These are phyloP conservation scores for Wallacemonas sp. DNA, from an alignment of 208 protist species.

Conservation along the genomic window DNA sequence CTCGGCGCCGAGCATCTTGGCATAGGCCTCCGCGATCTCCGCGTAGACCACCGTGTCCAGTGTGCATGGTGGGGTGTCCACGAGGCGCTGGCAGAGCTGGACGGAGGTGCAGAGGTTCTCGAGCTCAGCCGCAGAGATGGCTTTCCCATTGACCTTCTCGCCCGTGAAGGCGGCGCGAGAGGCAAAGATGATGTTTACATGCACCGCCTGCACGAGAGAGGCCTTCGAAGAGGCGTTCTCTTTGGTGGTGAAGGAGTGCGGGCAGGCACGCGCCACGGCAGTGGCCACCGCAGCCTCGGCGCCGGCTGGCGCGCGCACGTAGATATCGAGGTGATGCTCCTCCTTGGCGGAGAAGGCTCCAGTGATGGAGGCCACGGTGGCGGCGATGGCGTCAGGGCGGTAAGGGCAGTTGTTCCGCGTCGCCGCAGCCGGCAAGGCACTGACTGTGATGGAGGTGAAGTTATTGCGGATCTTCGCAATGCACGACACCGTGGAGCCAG, in stretches of 20 bases:
- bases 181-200: slow-evolving; percentile 53
- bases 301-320: slow-evolving; percentile 38
- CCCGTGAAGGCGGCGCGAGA: slow-evolving; percentile 35
- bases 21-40: slow-evolving; percentile 61
- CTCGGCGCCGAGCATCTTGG: slow-evolving; percentile 39
- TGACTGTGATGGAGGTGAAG: slow-evolving; percentile 44
- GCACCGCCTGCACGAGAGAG: slow-evolving; percentile 25
- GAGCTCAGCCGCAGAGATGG: slow-evolving; percentile 35
- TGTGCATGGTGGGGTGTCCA: slow-evolving; percentile 76
- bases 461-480: slow-evolving; percentile 19
- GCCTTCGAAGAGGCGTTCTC: slow-evolving; percentile 24
- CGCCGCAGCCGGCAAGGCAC: slow-evolving; percentile 41
- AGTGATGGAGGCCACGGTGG: slow-evolving; percentile 30
- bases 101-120: slow-evolving; percentile 51
- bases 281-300: slow-evolving; percentile 44
- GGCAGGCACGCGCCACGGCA: slow-evolving; percentile 46
- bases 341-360: slow-evolving; percentile 12
- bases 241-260: slow-evolving; percentile 59
- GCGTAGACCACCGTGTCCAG: slow-evolving; percentile 75
- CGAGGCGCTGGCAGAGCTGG: slow-evolving; percentile 82
- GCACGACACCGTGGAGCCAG: slow-evolving; percentile 13
- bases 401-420: slow-evolving; percentile 72
- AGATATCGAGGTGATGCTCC: slow-evolving; percentile 47
- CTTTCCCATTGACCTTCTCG: slow-evolving; percentile 28
- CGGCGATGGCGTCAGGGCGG: slow-evolving; percentile 56